Evolutionary conservation across 306 rosid species (phyloP).

Genomic region (Corylus heterophylla): DNA sequence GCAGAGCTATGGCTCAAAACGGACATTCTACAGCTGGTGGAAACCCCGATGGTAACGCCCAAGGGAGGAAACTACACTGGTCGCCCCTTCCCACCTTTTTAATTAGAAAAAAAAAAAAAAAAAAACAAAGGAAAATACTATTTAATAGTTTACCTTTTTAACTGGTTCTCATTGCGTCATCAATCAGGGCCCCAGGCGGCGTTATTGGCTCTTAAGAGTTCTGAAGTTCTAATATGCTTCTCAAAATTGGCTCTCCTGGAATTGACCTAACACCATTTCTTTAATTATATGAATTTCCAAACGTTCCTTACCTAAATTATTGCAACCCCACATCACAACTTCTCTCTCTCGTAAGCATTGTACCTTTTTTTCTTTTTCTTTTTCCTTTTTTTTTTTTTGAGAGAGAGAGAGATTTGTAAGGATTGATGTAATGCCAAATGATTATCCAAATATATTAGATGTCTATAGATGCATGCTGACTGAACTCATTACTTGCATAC

Average conservation of each 20-base stretch:
- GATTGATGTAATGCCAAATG: neutral
- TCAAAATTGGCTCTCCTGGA: slow-evolving; percentile 32
- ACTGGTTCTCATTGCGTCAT: slow-evolving; percentile 61
- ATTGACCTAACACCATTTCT: slow-evolving; percentile 41
- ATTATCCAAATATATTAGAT: slow-evolving; percentile 32
- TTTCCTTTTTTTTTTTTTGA: too few species aligned
- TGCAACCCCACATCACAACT: slow-evolving; percentile 18
- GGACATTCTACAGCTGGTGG: too few species aligned
- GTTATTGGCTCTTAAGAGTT: slow-evolving; percentile 37
- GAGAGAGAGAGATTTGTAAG: too few species aligned
- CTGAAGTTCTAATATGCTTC: slow-evolving; percentile 35
- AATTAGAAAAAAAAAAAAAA: too few species aligned
- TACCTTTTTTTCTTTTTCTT: neutral
- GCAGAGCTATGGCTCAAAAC: too few species aligned
- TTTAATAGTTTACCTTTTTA: slow-evolving; percentile 49
- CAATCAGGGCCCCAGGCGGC: slow-evolving; percentile 19
- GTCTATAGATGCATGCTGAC: slow-evolving; percentile 1
- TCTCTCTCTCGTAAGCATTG: slow-evolving; percentile 18
- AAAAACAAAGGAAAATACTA: slow-evolving; percentile 28
- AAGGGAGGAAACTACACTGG: too few species aligned
- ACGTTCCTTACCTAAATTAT: slow-evolving; percentile 18
- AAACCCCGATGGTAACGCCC: too few species aligned
- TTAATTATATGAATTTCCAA: slow-evolving; percentile 1
- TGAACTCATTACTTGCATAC: slow-evolving; percentile 22
- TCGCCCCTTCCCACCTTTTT: too few species aligned